A percentile compares a stretch with the other conserved stretches of the same genome.
Conservation (phyloP, 768 basidiomycete species). For the Boletus reticulatus region DNA sequence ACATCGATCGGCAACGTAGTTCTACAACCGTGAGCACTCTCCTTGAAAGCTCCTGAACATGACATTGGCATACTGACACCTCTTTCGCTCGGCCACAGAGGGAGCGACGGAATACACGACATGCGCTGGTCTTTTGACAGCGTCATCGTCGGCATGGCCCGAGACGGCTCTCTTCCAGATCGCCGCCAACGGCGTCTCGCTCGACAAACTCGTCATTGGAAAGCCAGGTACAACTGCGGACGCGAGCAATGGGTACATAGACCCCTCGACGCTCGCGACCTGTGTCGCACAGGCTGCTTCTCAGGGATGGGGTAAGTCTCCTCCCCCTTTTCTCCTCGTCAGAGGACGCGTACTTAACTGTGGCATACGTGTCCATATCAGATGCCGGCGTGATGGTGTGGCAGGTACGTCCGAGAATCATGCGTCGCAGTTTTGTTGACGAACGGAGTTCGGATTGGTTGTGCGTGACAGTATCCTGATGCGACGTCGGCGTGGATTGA, state of each 20-base stretch:
- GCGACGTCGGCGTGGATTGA: too few species aligned
- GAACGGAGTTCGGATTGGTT: too few species aligned
- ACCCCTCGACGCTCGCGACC: conserved; percentile 49
- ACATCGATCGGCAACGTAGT: conserved; percentile 9
- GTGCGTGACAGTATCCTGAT: too few species aligned
- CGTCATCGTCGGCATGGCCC: conserved; percentile 62
- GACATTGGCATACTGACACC: background rate
- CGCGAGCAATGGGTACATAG: conserved; percentile 56
- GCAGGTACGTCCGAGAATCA: conserved; percentile 24
- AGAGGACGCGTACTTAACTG: background rate
- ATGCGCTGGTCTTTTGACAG: conserved; percentile 54
- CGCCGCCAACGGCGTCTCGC: conserved; percentile 42
- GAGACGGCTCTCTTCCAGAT: conserved; percentile 56
- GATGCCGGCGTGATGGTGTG: conserved; percentile 43
- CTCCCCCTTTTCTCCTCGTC: background rate
- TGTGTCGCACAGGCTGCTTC: conserved; percentile 60
- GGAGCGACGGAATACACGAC: conserved; percentile 62
- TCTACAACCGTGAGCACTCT: conserved; percentile 28
- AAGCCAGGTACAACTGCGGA: conserved; percentile 45
- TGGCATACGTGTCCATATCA: conserved; percentile 1
- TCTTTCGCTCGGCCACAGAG: conserved; percentile 38
- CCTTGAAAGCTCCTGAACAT: background rate
- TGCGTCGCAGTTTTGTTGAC: too few species aligned
- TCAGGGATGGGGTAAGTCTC: conserved; percentile 64
- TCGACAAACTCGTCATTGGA: conserved; percentile 55